These are phyloP conservation scores for Lactarius trivialis DNA, from an alignment of 768 basidiomycete genomes.

Conservation along the genomic window DNA sequence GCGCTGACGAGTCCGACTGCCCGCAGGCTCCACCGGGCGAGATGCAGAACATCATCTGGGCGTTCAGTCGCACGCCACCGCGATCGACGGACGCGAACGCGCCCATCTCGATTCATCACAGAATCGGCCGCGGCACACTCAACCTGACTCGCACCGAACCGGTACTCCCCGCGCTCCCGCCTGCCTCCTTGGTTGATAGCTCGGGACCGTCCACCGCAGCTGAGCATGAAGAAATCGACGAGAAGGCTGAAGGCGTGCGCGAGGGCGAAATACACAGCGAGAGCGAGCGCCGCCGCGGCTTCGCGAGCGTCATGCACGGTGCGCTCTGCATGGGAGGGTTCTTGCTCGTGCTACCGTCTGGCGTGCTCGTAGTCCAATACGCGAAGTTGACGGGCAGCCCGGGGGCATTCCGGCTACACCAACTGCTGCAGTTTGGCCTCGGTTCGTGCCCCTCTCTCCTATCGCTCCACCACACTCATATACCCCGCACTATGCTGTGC, in stretches of 20 bases:
- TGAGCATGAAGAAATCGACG: not conserved
- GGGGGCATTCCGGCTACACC: constrained; percentile 44
- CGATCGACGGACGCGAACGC: constrained; percentile 41
- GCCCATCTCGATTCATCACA: constrained; percentile 41
- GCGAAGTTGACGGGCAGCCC: constrained; percentile 38
- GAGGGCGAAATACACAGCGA: too few relatives aligned
- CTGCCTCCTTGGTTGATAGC: not conserved
- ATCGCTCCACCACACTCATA: not conserved
- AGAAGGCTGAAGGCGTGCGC: not conserved
- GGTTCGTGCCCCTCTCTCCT: not conserved
- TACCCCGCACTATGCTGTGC: not conserved
- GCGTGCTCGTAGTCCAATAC: constrained; percentile 50
- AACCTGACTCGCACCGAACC: constrained; percentile 29
- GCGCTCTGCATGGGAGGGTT: constrained; percentile 47
- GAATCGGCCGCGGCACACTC: constrained; percentile 36
- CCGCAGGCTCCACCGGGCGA: constrained; percentile 38
- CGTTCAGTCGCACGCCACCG: constrained; percentile 47
- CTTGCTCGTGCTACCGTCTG: constrained; percentile 50
- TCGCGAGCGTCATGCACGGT: constrained; percentile 46
- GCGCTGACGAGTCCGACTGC: not conserved
- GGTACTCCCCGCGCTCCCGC: not conserved
- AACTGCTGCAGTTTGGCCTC: constrained; percentile 27
- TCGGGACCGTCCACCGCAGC: not conserved
- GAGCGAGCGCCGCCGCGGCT: not conserved
- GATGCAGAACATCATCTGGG: constrained; percentile 49